Base-by-base conservation (phyloP, 2,329 filamentous ascomycete genomes). In the Verticillium klebahnii region DNA sequence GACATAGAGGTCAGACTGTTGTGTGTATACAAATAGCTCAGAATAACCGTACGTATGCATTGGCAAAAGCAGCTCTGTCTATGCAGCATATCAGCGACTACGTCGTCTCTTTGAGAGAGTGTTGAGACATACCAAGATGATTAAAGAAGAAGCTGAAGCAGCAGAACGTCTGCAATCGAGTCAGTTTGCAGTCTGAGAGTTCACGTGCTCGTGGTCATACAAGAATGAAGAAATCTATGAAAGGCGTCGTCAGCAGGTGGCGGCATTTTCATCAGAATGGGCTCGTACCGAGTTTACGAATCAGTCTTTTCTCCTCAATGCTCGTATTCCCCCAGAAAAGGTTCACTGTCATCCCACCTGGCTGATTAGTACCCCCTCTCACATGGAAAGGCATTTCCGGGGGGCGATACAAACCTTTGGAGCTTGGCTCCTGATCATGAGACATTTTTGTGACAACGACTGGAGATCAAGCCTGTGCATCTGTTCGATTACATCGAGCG, bases 21-120 rank as follows among this genome's bases (percentile, higher is more conserved):
- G n/a, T n/a, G 14, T 12, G 1, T 7, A 12, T 9, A 14, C 12
- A 14, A 19, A 1, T 37, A 2, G 9, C 2, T 23, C 3, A 32
- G 37, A 9, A n/a, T 17, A n/a, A 50, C 3, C 61, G n/a, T 11
- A 82, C 78, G 63, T 80, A 80, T 8, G 79, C 79, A 68, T 81
- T 80, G 32, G 75, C 74, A 15, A 80, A 70, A 58, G 78, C 78
- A 1, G 75, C 72, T n/a, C 74, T 69, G 63, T 80, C 61, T 63
- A 40, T 23, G 5, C 2, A 31, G 12, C 2, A 15, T 8, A n/a
- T 61, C 17, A 36, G n/a, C 19, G 14, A 7, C 8, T 45, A 45
- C 2, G 5, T 6, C 7, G 3, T 17, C 15, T 45, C 2, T 5
- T 45, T 45, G 39, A 19, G 3, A 11, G n/a, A 8, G 11, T 8